phyloP scores from a whole-genome alignment of 306 rosid genomes.

The Pyrus betulifolia region DNA sequence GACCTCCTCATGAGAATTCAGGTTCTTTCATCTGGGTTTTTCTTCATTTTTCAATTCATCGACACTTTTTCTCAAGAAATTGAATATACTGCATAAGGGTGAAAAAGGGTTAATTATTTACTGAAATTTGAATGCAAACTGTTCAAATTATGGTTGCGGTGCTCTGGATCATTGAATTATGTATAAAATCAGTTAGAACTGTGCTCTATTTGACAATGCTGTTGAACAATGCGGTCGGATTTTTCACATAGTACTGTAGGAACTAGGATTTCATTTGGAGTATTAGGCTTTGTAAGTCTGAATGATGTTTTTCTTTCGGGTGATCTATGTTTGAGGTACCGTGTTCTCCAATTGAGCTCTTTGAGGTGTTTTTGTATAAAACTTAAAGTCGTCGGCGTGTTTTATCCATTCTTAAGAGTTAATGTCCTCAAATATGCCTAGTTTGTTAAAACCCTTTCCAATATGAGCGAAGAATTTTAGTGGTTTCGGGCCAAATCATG shows the following conservation, averaged over 20 bases:
- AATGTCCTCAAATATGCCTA: background rate
- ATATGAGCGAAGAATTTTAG: background rate
- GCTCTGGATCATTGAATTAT: background rate
- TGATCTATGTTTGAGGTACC: background rate
- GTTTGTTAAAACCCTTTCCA: background rate
- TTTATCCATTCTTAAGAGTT: background rate
- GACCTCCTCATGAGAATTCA: conserved; percentile 37
- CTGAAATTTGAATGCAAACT: background rate
- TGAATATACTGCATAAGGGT: background rate
- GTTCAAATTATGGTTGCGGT: background rate
- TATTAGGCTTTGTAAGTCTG: background rate
- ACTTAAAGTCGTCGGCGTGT: background rate
- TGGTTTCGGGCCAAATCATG: background rate
- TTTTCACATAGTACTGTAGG: background rate
- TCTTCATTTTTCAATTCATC: background rate
- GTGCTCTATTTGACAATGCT: background rate
- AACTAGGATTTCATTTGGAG: background rate
- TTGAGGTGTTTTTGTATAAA: background rate
- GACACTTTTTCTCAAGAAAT: background rate
- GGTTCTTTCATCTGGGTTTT: conserved; percentile 9
- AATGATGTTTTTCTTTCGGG: background rate
- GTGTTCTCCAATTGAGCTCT: background rate
- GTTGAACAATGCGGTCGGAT: background rate
- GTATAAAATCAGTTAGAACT: background rate
- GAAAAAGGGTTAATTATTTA: background rate